Evolutionary conservation across 495 filamentous ascomycete genomes (phyloP).

Genomic region (Hypoxylon intermedium): DNA sequence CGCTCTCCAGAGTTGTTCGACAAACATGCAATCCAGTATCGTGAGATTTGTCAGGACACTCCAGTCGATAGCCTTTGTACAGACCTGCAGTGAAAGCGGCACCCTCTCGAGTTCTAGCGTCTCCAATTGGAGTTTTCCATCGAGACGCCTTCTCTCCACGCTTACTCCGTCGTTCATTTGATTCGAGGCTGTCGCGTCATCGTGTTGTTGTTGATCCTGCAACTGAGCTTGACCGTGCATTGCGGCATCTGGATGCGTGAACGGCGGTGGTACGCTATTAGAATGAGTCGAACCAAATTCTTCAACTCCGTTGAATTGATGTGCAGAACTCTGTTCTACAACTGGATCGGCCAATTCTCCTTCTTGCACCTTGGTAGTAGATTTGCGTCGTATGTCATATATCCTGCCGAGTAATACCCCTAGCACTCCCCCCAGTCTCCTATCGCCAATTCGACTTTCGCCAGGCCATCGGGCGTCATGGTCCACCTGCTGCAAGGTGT

Average conservation of each 20-base stretch:
- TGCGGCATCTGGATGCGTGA: background rate
- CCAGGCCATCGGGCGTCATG: conserved; percentile 59
- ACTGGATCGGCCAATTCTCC: conserved; percentile 1
- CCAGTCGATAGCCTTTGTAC: conserved; percentile 81
- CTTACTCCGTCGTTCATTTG: background rate
- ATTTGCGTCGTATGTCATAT: conserved; percentile 61
- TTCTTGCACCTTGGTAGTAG: conserved; percentile 10
- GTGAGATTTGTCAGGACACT: conserved; percentile 77
- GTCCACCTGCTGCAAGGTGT: conserved; percentile 64
- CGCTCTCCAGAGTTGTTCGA: conserved; percentile 82
- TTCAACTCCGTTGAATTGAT: conserved; percentile 21
- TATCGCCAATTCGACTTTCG: conserved; percentile 54
- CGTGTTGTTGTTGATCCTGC: conserved; percentile 7
- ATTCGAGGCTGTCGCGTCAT: background rate
- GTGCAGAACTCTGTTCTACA: conserved; percentile 3
- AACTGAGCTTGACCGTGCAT: conserved; percentile 4
- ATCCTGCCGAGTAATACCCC: conserved; percentile 72
- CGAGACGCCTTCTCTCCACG: conserved; percentile 38
- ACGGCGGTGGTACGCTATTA: background rate
- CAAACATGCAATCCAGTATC: conserved; percentile 77
- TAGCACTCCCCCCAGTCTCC: conserved; percentile 71
- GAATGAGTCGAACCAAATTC: conserved; percentile 21
- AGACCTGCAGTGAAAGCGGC: conserved; percentile 69
- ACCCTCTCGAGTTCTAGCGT: conserved; percentile 86
- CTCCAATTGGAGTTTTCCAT: conserved; percentile 71